Conservation (phyloP, 257 asterid species). For the Haberlea rhodopensis region DNA sequence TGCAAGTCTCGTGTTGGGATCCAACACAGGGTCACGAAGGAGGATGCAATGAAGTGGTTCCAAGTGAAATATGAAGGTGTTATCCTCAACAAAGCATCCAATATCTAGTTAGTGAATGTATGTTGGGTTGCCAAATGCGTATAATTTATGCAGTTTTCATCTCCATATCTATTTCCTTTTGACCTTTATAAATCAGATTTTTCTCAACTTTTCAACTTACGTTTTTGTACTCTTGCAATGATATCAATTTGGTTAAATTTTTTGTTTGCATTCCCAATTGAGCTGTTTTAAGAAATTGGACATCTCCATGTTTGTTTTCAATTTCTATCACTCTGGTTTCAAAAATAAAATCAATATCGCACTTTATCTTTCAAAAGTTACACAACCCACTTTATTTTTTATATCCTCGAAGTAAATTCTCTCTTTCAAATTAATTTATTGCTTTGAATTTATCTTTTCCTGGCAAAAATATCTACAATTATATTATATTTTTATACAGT, state of each 20-base stretch:
- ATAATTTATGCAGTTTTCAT: neutral
- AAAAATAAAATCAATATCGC: too few species aligned
- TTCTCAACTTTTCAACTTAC: neutral
- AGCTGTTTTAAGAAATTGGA: too few species aligned
- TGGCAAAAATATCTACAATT: too few species aligned
- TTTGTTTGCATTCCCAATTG: too few species aligned
- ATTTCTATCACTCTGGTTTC: too few species aligned
- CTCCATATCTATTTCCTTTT: slow-evolving; percentile 9
- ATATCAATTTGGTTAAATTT: neutral
- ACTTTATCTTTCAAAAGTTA: too few species aligned
- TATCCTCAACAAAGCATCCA: slow-evolving; percentile 42
- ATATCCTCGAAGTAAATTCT: too few species aligned
- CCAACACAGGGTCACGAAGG: slow-evolving; percentile 25
- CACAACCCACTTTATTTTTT: too few species aligned
- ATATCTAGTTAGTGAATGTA: slow-evolving; percentile 16
- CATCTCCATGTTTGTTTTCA: too few species aligned
- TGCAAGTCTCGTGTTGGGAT: slow-evolving; percentile 25
- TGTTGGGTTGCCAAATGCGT: neutral
- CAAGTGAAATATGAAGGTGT: slow-evolving; percentile 25
- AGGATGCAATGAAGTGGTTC: slow-evolving; percentile 25
- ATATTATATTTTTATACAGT: too few species aligned
- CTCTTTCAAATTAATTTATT: too few species aligned
- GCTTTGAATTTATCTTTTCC: too few species aligned
- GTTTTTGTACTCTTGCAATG: neutral
- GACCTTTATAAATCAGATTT: neutral